A percentile compares a stretch with the other conserved stretches of the same genome.
These are phyloP conservation scores for Ceratocystis cubensis DNA, from an alignment of 2,329 filamentous ascomycete genomes.

Conservation along the genomic window DNA sequence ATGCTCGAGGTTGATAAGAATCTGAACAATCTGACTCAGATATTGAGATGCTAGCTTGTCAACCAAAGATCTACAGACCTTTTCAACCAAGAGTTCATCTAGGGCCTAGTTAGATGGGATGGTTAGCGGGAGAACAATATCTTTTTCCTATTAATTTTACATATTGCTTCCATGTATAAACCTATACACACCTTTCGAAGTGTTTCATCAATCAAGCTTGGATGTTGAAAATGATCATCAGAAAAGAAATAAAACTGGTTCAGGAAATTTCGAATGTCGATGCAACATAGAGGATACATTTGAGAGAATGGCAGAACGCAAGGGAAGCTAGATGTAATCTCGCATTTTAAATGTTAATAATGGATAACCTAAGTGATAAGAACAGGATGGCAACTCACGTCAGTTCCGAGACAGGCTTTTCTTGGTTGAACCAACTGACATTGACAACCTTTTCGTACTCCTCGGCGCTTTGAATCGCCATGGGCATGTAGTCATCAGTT, in stretches of 20 bases:
- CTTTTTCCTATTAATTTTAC: background rate
- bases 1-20: constrained; percentile 92
- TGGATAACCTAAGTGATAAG: background rate
- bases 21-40: constrained; percentile 94
- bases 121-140: background rate
- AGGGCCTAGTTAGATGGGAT: constrained; percentile 47
- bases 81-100: constrained; percentile 86
- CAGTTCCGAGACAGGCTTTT: constrained; percentile 62
- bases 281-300: constrained; percentile 98
- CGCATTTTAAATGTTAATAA: constrained; percentile 24
- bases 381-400: constrained; percentile 38
- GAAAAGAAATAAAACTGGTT: constrained; percentile 98
- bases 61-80: constrained; percentile 82
- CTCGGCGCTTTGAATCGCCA: constrained; percentile 82
- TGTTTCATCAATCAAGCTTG: constrained; percentile 80
- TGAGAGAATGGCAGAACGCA: constrained; percentile 95
- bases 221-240: constrained; percentile 88
- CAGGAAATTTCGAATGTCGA: constrained; percentile 92
- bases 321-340: constrained; percentile 53
- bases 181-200: constrained; percentile 50
- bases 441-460: constrained; percentile 94
- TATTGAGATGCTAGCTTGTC: constrained; percentile 86
- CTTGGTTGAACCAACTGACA: constrained; percentile 89
- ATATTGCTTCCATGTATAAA: no score
- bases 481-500: constrained; percentile 99